Evolutionary conservation across 2,329 filamentous ascomycete species (phyloP), one percentile per base, ranked within the genome.

Genomic region (Endoconidiophora laricicola): DNA sequence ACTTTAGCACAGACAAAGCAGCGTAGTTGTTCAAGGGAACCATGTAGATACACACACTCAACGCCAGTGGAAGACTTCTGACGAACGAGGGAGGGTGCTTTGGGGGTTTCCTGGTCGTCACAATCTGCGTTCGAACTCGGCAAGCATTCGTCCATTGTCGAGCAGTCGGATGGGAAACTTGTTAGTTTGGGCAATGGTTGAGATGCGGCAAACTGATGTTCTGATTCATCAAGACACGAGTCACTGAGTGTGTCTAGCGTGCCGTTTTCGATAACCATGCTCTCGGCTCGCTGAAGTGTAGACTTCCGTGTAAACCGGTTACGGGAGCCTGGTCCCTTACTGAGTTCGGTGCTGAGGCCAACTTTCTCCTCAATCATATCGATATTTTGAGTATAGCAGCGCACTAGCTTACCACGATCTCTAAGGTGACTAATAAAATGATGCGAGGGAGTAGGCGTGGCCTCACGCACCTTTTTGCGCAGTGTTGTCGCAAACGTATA

Each of bases 381-480:
- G 55, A 86, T 85, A 55, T 85, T 86, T 56, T 86, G 81, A 0
- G 81, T 85, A 57, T 86, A 86, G 57, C 80, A 83, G 38, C 81
- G 69, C 29, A 83, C 78, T 4, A 86, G 67, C 55, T 81, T 80
- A 3, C 79, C 78, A 3, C 74, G 71, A 58, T 84, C 78, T 42
- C 79, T 71, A 4, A 86, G 67, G 33, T 78, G 73, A 41, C 74
- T 72, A 56, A 86, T 79, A 59, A 86, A 84, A 50, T 73, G 74
- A 62, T 86, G 81, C 1, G 78, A 81, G 16, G 68, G 67, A 1
- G 79, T 83, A 0, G 79, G 79, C 48, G 72, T 64, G 7, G 81
- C 77, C n/a, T 73, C 70, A 38, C 67, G 70, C 14, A 82, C 74
- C 50, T 76, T 81, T 55, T 81, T 72, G 24, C 81, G 71, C 4